A percentile compares a stretch with the other conserved stretches of the same genome.
phyloP scores from a whole-genome alignment of 2,329 filamentous ascomycete genomes.

The Pseudogymnoascus sp. region DNA sequence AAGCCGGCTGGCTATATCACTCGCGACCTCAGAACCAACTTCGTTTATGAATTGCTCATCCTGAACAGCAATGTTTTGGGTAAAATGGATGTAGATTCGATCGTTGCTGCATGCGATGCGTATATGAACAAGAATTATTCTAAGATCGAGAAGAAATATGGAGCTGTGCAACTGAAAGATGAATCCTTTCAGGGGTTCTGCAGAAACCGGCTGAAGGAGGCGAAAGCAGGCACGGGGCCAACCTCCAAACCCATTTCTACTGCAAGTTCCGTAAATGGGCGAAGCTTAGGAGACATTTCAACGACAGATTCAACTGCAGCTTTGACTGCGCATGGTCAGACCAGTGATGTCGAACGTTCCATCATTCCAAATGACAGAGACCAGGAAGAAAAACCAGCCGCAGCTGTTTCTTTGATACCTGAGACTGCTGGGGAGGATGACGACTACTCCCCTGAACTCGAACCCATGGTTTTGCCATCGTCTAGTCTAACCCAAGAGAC shows the following conservation, averaged over 20 bases:
- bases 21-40: slow-evolving; percentile 4
- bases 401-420: background rate
- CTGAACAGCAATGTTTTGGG: background rate
- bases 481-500: background rate
- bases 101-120: background rate
- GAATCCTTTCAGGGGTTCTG: background rate
- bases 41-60: background rate
- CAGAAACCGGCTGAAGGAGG: background rate
- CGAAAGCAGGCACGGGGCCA: background rate
- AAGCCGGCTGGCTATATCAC: background rate
- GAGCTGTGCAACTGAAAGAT: background rate
- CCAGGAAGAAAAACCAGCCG: background rate
- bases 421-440: background rate
- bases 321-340: background rate
- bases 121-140: background rate
- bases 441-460: background rate
- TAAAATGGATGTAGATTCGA: background rate
- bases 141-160: slow-evolving; percentile 1
- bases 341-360: background rate
- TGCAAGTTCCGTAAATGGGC: background rate
- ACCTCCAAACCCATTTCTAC: background rate
- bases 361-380: background rate
- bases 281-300: background rate
- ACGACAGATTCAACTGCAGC: background rate
- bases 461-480: background rate